Percentiles rank a stretch among this genome's conserved stretches.
Conservation (phyloP, 345 rosid genomes). For the Hibiscus syriacus region DNA sequence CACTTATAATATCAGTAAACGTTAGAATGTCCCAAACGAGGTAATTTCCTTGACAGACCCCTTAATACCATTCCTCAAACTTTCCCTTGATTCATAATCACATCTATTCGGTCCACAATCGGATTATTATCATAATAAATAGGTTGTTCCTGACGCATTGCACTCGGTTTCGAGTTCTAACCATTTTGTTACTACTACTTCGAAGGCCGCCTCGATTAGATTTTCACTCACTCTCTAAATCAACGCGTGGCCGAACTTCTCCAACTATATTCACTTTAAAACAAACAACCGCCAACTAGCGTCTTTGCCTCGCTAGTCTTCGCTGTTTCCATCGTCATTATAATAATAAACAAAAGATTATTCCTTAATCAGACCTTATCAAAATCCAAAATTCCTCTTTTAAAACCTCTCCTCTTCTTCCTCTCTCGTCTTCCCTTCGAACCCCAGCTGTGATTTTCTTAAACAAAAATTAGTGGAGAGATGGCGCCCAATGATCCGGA, state of each 20-base stretch:
- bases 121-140: too few relatives aligned
- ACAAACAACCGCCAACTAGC: conserved; percentile 13
- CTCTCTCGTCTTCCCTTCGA: not conserved
- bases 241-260: not conserved
- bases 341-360: not conserved
- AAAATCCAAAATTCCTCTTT: not conserved
- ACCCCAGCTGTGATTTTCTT: too few relatives aligned
- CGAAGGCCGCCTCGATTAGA: not conserved
- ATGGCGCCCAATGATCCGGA: conserved; percentile 76
- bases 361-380: too few relatives aligned
- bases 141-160: too few relatives aligned
- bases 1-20: too few relatives aligned
- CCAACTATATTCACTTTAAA: conserved; percentile 5
- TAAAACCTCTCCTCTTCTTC: not conserved
- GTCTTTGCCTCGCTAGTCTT: not conserved
- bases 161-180: not conserved
- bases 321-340: conserved; percentile 4
- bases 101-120: too few relatives aligned
- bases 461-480: conserved; percentile 4
- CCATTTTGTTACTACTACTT: not conserved
- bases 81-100: too few relatives aligned
- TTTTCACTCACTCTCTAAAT: not conserved
- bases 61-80: too few relatives aligned
- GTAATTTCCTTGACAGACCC: too few relatives aligned
- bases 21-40: too few relatives aligned